phyloP scores from a whole-genome alignment of 2,329 filamentous ascomycete genomes.

The Lojkania enalia region DNA sequence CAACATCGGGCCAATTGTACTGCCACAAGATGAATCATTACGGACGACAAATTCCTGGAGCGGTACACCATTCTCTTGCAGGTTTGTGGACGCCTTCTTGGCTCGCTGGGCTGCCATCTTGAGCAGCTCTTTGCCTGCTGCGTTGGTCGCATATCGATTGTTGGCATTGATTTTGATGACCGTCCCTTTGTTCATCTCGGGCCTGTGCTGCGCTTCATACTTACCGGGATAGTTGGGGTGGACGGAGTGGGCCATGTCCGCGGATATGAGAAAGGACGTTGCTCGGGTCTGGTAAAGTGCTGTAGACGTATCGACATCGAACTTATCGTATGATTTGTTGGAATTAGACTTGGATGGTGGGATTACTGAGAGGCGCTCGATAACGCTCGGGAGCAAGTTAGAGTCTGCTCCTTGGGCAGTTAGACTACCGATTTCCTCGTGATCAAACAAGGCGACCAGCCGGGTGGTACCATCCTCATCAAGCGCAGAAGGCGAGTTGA shows the following conservation, averaged over 20 bases:
- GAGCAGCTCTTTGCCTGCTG: slow-evolving; percentile 88
- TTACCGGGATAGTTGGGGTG: slow-evolving; percentile 94
- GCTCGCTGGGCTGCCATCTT: slow-evolving; percentile 76
- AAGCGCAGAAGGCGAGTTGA: slow-evolving; percentile 65
- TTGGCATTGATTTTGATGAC: slow-evolving; percentile 99
- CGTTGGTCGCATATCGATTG: slow-evolving; percentile 94
- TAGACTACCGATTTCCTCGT: slow-evolving; percentile 93
- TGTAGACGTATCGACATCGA: slow-evolving; percentile 65
- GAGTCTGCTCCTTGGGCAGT: slow-evolving; percentile 94
- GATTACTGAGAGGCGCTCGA: slow-evolving; percentile 82
- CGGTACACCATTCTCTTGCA: slow-evolving; percentile 69
- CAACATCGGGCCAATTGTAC: slow-evolving; percentile 97
- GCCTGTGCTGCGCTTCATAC: slow-evolving; percentile 88
- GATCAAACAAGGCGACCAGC: slow-evolving; percentile 92
- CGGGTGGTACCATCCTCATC: slow-evolving; percentile 81
- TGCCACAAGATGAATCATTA: slow-evolving; percentile 92
- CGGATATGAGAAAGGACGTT: slow-evolving; percentile 89
- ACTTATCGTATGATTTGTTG: slow-evolving; percentile 67
- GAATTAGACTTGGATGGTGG: slow-evolving; percentile 62
- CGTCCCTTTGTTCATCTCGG: slow-evolving; percentile 93
- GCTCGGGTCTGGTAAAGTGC: slow-evolving; percentile 92
- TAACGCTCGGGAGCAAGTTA: slow-evolving; percentile 83
- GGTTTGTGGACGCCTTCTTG: slow-evolving; percentile 53
- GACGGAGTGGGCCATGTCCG: slow-evolving; percentile 96
- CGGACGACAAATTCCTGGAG: slow-evolving; percentile 94